Evolutionary conservation across 2,329 filamentous ascomycete species (phyloP).

Genomic region (Blumeria graminis): DNA sequence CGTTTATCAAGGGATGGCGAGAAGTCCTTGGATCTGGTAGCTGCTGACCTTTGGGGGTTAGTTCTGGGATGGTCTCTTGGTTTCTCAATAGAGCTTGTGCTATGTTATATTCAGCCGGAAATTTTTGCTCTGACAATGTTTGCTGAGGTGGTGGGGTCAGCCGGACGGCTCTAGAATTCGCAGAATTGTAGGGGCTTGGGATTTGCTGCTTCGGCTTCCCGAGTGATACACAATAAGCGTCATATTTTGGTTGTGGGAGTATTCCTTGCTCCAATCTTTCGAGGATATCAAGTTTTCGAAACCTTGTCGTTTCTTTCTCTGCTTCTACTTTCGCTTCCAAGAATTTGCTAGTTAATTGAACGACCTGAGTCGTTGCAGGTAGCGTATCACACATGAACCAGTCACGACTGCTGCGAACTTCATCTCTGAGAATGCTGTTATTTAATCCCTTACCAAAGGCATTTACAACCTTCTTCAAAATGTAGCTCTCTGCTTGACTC

Average conservation of each 20-base stretch:
- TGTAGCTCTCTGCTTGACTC: neutral
- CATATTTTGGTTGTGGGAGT: neutral
- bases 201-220: neutral
- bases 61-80: no score
- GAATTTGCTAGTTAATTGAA: neutral
- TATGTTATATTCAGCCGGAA: no score
- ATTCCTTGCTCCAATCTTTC: neutral
- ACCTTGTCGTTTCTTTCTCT: neutral
- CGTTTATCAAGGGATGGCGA: neutral
- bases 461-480: neutral
- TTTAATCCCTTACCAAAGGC: neutral
- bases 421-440: neutral
- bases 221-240: neutral
- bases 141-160: neutral
- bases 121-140: no score
- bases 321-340: neutral
- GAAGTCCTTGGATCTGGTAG: no score
- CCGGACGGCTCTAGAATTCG: neutral
- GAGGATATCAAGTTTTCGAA: neutral
- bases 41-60: no score
- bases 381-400: neutral
- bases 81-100: no score
- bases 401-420: neutral
- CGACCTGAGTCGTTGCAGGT: neutral
- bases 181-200: neutral